Percentiles rank a stretch among this genome's conserved stretches.
Evolutionary conservation across 2,329 filamentous ascomycete genomes (phyloP).

Genomic region (Trichoderma atrobrunneum): DNA sequence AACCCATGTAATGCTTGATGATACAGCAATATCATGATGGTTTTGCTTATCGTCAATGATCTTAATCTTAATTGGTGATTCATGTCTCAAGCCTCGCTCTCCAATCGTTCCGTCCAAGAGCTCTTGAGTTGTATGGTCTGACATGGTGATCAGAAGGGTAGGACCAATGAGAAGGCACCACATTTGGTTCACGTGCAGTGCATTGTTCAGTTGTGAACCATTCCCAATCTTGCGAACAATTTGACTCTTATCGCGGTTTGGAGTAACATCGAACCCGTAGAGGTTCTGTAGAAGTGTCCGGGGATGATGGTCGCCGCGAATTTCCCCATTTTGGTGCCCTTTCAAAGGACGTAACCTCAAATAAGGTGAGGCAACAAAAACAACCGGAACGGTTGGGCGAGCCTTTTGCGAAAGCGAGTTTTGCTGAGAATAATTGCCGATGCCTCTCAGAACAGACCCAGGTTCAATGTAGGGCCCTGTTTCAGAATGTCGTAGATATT

Average conservation of each 20-base stretch:
- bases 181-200: not conserved
- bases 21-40: not conserved
- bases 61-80: not conserved
- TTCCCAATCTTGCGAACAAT: not conserved
- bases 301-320: not conserved
- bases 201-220: not conserved
- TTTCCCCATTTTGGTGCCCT: not conserved
- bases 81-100: not conserved
- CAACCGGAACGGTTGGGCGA: not conserved
- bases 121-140: not conserved
- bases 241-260: not conserved
- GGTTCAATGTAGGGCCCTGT: slow-evolving; percentile 4
- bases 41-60: not conserved
- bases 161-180: slow-evolving; percentile 5
- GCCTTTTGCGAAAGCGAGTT: not conserved
- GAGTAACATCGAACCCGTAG: not conserved
- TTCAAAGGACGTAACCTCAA: not conserved
- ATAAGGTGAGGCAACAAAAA: slow-evolving; percentile 1
- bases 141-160: not conserved
- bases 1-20: not conserved
- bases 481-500: slow-evolving; percentile 3
- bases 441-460: not conserved
- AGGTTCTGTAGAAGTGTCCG: slow-evolving; percentile 6
- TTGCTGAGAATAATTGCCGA: not conserved
- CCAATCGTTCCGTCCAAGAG: not conserved